These are phyloP conservation scores for Ophiostoma quercus DNA, from an alignment of 2,329 filamentous ascomycete genomes.

Conservation along the genomic window DNA sequence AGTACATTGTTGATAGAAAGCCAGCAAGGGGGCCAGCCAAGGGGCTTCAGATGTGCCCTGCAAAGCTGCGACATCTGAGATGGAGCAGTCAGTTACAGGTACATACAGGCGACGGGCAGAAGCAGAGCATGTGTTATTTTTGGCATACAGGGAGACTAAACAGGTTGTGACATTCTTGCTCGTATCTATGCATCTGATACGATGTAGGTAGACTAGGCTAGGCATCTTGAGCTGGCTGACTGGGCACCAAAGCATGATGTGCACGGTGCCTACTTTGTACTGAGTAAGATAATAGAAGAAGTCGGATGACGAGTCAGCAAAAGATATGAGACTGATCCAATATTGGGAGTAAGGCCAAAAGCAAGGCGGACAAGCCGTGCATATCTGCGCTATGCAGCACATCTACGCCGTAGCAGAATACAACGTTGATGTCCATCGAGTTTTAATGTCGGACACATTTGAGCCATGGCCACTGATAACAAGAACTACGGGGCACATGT, in stretches of 20 bases:
- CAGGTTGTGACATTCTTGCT: neutral
- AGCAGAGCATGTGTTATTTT: neutral
- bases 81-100: neutral
- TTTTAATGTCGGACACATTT: neutral
- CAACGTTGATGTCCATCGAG: neutral
- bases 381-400: neutral
- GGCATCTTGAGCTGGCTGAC: neutral
- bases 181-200: neutral
- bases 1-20: too few species aligned
- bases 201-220: neutral
- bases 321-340: neutral
- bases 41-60: neutral
- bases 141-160: neutral
- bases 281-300: neutral
- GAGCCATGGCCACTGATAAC: neutral
- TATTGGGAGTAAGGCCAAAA: neutral
- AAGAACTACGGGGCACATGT: neutral
- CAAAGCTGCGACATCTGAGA: neutral
- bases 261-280: neutral
- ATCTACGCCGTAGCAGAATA: neutral
- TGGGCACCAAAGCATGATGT: neutral
- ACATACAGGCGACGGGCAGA: neutral
- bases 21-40: neutral
- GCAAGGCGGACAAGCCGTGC: conserved; percentile 7
- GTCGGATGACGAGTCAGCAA: neutral